These are phyloP conservation scores for Excoecaria agallocha DNA, from an alignment of 345 rosid species.

Conservation along the genomic window DNA sequence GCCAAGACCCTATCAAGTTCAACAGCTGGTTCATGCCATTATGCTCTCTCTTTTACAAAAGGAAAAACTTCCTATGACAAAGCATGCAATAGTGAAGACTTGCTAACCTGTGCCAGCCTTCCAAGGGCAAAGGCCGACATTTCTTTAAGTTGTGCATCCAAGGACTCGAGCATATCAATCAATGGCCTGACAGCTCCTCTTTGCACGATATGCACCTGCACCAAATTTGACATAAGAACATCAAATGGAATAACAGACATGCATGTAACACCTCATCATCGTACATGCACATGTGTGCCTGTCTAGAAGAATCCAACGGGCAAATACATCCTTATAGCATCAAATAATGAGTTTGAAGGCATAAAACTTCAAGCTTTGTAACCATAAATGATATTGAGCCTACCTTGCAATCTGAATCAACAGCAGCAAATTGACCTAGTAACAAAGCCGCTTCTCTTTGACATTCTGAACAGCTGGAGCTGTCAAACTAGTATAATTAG, in stretches of 20 bases:
- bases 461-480: constrained; percentile 66
- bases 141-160: constrained; percentile 63
- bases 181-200: constrained; percentile 72
- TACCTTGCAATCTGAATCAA: constrained; percentile 82
- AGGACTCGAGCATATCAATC: constrained; percentile 60
- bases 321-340: neutral
- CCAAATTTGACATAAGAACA: constrained; percentile 6
- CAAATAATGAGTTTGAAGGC: neutral
- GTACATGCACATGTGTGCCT: neutral
- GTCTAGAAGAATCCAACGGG: neutral
- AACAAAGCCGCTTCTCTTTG: constrained; percentile 78
- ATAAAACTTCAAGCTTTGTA: constrained; percentile 2
- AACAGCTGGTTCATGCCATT: neutral
- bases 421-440: constrained; percentile 78
- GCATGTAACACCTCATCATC: neutral
- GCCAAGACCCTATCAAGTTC: neutral
- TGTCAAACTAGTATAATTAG: constrained; percentile 23
- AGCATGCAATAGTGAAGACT: constrained; percentile 7
- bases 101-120: constrained; percentile 72
- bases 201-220: constrained; percentile 80
- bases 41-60: neutral
- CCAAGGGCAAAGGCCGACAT: constrained; percentile 86
- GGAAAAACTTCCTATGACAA: neutral
- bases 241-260: neutral
- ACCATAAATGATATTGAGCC: constrained; percentile 6